Evolutionary conservation across 2,329 filamentous ascomycete species (phyloP).

Genomic region (Fusarium chlamydosporum): DNA sequence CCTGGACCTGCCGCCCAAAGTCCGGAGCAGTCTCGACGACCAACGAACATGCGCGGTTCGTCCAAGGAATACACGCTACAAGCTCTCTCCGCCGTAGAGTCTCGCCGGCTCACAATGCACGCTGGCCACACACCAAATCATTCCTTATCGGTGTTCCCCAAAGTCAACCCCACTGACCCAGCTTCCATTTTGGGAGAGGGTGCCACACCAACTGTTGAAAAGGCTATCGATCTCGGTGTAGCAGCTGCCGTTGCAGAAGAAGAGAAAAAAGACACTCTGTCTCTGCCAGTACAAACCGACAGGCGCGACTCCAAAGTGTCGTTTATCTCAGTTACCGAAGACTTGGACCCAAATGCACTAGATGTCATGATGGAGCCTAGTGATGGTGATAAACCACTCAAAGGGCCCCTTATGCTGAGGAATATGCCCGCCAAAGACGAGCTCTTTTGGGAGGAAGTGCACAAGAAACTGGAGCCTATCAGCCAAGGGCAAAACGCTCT

Average conservation of each 20-base stretch:
- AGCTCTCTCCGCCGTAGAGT: slow-evolving; percentile 63
- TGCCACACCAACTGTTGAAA: slow-evolving; percentile 51
- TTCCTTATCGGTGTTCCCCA: slow-evolving; percentile 67
- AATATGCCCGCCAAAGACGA: slow-evolving; percentile 71
- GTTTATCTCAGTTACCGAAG: slow-evolving; percentile 23
- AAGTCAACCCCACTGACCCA: slow-evolving; percentile 59
- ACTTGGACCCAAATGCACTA: slow-evolving; percentile 39
- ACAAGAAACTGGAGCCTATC: slow-evolving; percentile 66
- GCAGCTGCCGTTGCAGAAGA: slow-evolving; percentile 16
- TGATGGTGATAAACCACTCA: slow-evolving; percentile 62
- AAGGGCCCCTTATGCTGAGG: slow-evolving; percentile 67
- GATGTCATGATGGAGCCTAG: slow-evolving; percentile 56
- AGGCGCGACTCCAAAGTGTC: slow-evolving; percentile 41
- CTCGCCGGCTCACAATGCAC: slow-evolving; percentile 70
- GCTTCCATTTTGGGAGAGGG: slow-evolving; percentile 49
- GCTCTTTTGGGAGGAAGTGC: slow-evolving; percentile 65
- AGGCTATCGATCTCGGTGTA: slow-evolving; percentile 26
- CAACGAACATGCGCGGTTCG: slow-evolving; percentile 41
- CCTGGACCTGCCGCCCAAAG: slow-evolving; percentile 43
- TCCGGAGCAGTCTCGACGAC: slow-evolving; percentile 31
- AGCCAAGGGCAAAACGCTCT: slow-evolving; percentile 62
- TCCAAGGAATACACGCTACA: slow-evolving; percentile 62
- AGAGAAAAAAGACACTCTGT: slow-evolving; percentile 2
- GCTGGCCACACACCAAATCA: slow-evolving; percentile 75
- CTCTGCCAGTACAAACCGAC: slow-evolving; percentile 19